Conservation (phyloP, 2,329 filamentous ascomycete species). For the Falciphora oryzae region DNA sequence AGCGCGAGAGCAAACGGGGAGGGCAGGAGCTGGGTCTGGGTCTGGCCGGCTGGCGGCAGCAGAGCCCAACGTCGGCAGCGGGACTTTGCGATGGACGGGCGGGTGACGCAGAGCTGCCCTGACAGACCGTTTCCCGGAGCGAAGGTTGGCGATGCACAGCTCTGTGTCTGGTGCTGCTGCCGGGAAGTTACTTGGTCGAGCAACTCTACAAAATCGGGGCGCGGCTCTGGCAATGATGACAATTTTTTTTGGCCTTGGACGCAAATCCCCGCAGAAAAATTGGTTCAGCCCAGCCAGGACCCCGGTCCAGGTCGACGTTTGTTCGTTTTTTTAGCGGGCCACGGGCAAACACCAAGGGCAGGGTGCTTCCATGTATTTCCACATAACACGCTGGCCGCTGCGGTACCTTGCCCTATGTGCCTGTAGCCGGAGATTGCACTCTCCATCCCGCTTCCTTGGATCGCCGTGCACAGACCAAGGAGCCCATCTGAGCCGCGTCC, state of each 20-base stretch:
- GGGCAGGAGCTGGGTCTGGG: no score
- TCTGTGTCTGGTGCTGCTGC: neutral
- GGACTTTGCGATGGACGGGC: no score
- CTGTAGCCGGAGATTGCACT: neutral
- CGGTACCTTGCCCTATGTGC: neutral
- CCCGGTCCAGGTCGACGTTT: neutral
- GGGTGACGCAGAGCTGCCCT: neutral
- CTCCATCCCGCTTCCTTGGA: neutral
- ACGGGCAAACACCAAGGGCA: neutral
- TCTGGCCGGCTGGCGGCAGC: no score
- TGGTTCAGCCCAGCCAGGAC: neutral
- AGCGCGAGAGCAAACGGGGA: no score
- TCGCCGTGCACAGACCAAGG: neutral
- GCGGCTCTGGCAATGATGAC: constrained; percentile 1
- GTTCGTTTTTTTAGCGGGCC: neutral
- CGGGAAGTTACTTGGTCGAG: neutral
- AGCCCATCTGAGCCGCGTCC: neutral
- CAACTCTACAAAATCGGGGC: neutral
- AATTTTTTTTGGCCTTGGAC: neutral
- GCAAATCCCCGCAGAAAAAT: constrained; percentile 8
- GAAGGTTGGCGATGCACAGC: neutral
- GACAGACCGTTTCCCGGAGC: neutral
- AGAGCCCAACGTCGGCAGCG: no score
- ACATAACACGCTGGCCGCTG: neutral
- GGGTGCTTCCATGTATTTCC: neutral